phyloP scores from a whole-genome alignment of 352 stramenopile species.

The Phytophthora kernoviae region DNA sequence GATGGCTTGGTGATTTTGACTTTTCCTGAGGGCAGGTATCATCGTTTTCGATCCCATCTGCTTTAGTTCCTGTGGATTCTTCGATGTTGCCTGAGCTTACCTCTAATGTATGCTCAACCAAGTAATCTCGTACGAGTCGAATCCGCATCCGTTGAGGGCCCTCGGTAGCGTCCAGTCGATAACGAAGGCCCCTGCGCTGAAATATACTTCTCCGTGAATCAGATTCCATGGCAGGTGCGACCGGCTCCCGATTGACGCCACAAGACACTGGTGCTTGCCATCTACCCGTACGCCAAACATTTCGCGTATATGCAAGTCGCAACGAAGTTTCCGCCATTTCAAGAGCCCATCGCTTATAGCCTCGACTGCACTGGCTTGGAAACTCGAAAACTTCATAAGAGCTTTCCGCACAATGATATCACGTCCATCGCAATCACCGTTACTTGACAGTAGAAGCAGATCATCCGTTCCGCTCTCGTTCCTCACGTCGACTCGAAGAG shows the following conservation, averaged over 20 bases:
- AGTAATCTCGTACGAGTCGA: conserved; percentile 49
- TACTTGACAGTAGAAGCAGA: conserved; percentile 12
- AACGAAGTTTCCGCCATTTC: conserved; percentile 40
- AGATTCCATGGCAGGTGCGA: background rate
- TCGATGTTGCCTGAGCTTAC: background rate
- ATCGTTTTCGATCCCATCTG: background rate
- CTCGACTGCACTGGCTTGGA: conserved; percentile 40
- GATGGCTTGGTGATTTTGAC: background rate
- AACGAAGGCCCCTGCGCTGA: conserved; percentile 41
- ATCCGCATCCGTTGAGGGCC: conserved; percentile 57
- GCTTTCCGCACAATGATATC: conserved; percentile 44
- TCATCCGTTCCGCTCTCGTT: conserved; percentile 5
- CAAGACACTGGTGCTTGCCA: conserved; percentile 24
- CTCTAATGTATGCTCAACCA: conserved; percentile 1
- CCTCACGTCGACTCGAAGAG: conserved; percentile 27
- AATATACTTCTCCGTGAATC: conserved; percentile 46
- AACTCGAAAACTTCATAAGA: conserved; percentile 44
- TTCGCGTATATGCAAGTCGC: conserved; percentile 44
- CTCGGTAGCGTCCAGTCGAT: conserved; percentile 55
- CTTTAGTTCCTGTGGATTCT: background rate
- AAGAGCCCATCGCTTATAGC: conserved; percentile 41
- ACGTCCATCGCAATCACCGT: conserved; percentile 10
- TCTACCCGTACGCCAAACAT: conserved; percentile 47
- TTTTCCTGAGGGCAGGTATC: background rate
- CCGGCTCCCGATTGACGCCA: background rate